These are phyloP conservation scores for Escovopsis sp. DNA, from an alignment of 2,329 filamentous ascomycete genomes.

Conservation along the genomic window DNA sequence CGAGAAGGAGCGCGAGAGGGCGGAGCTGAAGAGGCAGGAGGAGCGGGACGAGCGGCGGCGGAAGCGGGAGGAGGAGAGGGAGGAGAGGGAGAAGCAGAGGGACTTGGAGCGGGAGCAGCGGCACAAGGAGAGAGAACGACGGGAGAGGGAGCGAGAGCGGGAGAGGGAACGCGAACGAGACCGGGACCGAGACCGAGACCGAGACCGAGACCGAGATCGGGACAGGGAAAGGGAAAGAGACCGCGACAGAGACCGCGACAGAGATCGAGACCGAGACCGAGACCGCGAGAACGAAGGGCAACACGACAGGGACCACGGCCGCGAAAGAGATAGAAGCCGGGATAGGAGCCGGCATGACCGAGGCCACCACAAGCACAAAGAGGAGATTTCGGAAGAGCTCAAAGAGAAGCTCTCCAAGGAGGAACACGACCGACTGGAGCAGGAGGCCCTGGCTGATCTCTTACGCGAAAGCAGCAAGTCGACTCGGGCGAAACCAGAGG, in stretches of 20 bases:
- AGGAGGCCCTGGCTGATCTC: slow-evolving; percentile 42
- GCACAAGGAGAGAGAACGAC: slow-evolving; percentile 23
- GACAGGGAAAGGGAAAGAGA: slow-evolving; percentile 20
- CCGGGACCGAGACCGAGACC: slow-evolving; percentile 18
- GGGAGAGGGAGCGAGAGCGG: slow-evolving; percentile 22
- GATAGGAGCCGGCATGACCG: slow-evolving; percentile 18
- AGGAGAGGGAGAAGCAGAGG: slow-evolving; percentile 36
- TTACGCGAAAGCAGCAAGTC: slow-evolving; percentile 42
- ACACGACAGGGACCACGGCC: slow-evolving; percentile 14
- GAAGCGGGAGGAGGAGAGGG: slow-evolving; percentile 38
- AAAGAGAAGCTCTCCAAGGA: slow-evolving; percentile 44
- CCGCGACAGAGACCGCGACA: slow-evolving; percentile 23
- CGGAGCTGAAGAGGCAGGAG: slow-evolving; percentile 33
- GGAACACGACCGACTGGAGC: slow-evolving; percentile 41
- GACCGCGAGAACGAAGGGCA: slow-evolving; percentile 20
- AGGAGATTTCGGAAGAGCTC: slow-evolving; percentile 27
- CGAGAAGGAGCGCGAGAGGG: slow-evolving; percentile 34
- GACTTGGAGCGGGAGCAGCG: slow-evolving; percentile 26
- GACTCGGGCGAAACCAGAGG: slow-evolving; percentile 33
- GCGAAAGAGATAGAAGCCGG: slow-evolving; percentile 17
- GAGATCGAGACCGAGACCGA: slow-evolving; percentile 19
- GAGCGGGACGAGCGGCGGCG: slow-evolving; percentile 34
- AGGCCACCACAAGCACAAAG: slow-evolving; percentile 21
- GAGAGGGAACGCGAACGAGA: slow-evolving; percentile 23
- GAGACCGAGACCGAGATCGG: slow-evolving; percentile 23